Conservation (phyloP, 805 yeast genomes). For the Candida alai region DNA sequence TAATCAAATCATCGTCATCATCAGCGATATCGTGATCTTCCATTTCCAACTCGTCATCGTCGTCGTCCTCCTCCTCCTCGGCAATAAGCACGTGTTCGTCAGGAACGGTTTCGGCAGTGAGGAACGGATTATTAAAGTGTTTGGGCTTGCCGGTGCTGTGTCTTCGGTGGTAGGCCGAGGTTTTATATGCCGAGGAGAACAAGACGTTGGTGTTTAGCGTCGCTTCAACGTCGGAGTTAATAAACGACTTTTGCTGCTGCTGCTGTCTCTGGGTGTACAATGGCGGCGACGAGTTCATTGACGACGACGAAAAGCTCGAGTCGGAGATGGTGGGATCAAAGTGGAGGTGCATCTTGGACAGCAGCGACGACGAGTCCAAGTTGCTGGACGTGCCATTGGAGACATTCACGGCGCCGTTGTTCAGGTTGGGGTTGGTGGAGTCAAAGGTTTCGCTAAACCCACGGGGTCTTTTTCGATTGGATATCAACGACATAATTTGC, state of each 20-base stretch:
- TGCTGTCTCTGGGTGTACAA: conserved; percentile 3
- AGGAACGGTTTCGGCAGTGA: conserved; percentile 6
- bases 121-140: conserved; percentile 8
- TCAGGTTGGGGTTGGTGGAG: conserved; percentile 6
- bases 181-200: conserved; percentile 2
- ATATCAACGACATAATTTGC: conserved; percentile 28
- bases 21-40: conserved; percentile 18
- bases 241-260: conserved; percentile 2
- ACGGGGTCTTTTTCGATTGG: conserved; percentile 43
- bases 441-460: conserved; percentile 42
- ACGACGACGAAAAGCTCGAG: conserved; percentile 4
- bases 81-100: conserved; percentile 8
- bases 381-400: conserved; percentile 2
- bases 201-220: conserved; percentile 2
- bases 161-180: conserved; percentile 1
- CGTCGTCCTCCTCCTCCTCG: conserved; percentile 18
- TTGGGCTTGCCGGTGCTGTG: conserved; percentile 2
- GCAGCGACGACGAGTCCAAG: background rate
- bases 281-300: conserved; percentile 6
- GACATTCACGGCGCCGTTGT: background rate
- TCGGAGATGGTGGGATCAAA: conserved; percentile 6
- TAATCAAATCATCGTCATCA: conserved; percentile 33
- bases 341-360: conserved; percentile 5
- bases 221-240: background rate
- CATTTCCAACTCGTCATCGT: conserved; percentile 3